Evolutionary conservation across 257 asterid species (phyloP), one percentile per base, ranked within the genome.

Genomic region (Fraxinus cuspidata): DNA sequence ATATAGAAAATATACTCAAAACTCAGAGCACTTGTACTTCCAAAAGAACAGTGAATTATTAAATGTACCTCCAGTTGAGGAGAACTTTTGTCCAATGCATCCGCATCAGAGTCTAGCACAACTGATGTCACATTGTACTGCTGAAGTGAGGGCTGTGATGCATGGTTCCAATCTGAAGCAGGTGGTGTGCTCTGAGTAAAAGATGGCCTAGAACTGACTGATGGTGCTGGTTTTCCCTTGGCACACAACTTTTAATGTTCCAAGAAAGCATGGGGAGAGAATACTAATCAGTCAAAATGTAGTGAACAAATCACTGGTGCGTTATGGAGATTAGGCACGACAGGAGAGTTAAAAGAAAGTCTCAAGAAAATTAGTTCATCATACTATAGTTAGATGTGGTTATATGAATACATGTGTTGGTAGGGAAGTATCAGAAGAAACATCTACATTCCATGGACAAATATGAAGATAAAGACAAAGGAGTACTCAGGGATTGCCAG

Each of bases 181-280:
- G 89, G 84, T 28, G 86, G 82, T 56, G 81, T n/a, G 71, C 71
- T 90, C 78, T 87, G 90, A 71, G 90, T 42, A 77, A 77, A 86
- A 66, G 87, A 80, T 71, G 88, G 86, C 82, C 82, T 89, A 75
- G 87, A 37, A 34, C 73, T 80, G 37, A 82, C 60, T 64, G 89
- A 40, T n/a, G 89, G 85, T 77, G 80, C 78, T 23, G 90, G 58
- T 84, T 85, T 88, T 66, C 97, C 96, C 87, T 87, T 91, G 56
- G 90, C 83, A 12, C 34, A 19, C 79, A 86, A 65, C 89, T 86
- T 67, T 72, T 18, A 34, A 27, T 71, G 73, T 81, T 37, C 84
- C 74, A 69, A 29, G 72, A 74, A 25, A 47, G 27, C 40, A 64
- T 29, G 34, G 40, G 47, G 11, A n/a, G 44, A 19, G 40, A 64